Evolutionary conservation across 2,329 filamentous ascomycete species (phyloP), one percentile per base, ranked within the genome.

Genomic region (Epichloe elymi): DNA sequence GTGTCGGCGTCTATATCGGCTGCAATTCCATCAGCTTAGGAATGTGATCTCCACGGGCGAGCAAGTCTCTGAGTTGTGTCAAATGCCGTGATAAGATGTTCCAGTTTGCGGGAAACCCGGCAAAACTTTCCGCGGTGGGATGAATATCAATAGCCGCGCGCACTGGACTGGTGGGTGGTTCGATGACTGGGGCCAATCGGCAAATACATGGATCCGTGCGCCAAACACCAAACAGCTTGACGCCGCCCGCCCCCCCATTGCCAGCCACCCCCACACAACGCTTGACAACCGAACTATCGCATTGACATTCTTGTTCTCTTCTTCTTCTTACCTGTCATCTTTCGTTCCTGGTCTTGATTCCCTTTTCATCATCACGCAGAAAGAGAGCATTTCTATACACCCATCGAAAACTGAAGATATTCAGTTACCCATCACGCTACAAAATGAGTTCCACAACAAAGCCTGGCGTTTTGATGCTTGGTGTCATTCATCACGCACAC

Each of bases 401-500:
- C 30, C 0, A 10, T 4, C 3, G 0, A 11, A 11, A 30, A 10
- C 10, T 30, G 30, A 30, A 30, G 30, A 30, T 30, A 30, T 30
- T 30, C 30, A 30, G 11, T 10, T 30, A 30, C 30, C 30, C 8
- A 2, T 35, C 14, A 20, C 17, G n/a, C 19, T 26, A 23, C 36
- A 46, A 38, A 20, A 49, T 51, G 49, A 23, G 46, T 7, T 11
- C 38, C 26, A 39, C 41, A 43, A 15, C 30, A 42, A 51, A 45
- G 19, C 53, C 56, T 11, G 53, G 55, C 23, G 46, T 58, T 14
- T 41, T 58, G 48, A 57, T 58, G 55, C 53, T 58, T 26, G 56
- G 56, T 38, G 30, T 49, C 23, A 50, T 57, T 23, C 46, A 52
- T 47, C 56, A 57, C 36, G 54, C 56, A 37, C 54, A 54, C 17